Evolutionary conservation across 805 yeast genomes (phyloP).

Genomic region (Candida odintsovae): DNA sequence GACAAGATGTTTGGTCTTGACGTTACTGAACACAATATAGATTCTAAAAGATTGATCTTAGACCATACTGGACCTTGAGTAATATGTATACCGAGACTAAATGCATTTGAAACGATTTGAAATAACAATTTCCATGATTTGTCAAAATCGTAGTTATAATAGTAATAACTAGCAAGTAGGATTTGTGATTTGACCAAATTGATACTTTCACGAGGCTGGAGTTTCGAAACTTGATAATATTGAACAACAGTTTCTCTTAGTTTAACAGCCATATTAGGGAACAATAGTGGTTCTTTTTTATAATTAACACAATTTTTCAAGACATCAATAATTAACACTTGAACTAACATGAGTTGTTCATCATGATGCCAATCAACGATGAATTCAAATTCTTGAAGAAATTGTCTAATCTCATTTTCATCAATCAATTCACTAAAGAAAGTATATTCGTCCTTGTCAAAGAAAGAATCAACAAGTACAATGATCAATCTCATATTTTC

Average conservation of each 20-base stretch:
- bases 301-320: constrained; percentile 10
- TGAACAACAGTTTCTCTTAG: constrained; percentile 4
- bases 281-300: neutral
- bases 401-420: constrained; percentile 7
- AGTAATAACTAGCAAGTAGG: constrained; percentile 14
- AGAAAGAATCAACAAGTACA: constrained; percentile 10
- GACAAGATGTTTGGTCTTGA: constrained; percentile 18
- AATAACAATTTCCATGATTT: constrained; percentile 20
- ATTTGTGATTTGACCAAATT: constrained; percentile 16
- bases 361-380: constrained; percentile 13
- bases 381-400: constrained; percentile 6
- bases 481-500: constrained; percentile 9
- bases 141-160: constrained; percentile 12
- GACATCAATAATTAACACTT: constrained; percentile 16
- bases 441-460: constrained; percentile 6
- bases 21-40: constrained; percentile 11
- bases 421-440: constrained; percentile 15
- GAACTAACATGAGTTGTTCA: constrained; percentile 15
- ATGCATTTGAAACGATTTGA: constrained; percentile 18
- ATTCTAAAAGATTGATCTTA: constrained; percentile 16
- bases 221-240: constrained; percentile 16
- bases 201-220: constrained; percentile 12
- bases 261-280: neutral
- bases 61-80: constrained; percentile 17
- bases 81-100: constrained; percentile 15